phyloP scores from a whole-genome alignment of 2,329 filamentous ascomycete genomes.

The Teratosphaeria zuluensis region DNA sequence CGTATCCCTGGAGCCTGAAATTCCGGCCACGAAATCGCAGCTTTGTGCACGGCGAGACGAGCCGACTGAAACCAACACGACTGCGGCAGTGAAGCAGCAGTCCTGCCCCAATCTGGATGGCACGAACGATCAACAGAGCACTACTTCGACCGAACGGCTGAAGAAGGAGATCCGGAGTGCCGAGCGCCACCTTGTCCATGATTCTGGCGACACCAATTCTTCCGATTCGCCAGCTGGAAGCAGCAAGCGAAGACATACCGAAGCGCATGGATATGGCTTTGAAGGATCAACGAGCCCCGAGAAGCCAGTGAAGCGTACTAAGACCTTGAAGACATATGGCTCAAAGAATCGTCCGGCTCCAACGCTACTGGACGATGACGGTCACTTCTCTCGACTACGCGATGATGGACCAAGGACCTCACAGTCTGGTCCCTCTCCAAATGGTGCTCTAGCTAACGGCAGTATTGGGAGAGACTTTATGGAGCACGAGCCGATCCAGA shows the following conservation, averaged over 20 bases:
- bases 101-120: background rate
- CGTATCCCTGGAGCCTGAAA: conserved; percentile 4
- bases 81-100: background rate
- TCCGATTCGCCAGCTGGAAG: conserved; percentile 9
- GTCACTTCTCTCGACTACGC: conserved; percentile 2
- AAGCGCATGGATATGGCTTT: background rate
- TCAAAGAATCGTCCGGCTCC: background rate
- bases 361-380: conserved; percentile 2
- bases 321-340: conserved; percentile 13
- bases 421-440: conserved; percentile 2
- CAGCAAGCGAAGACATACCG: conserved; percentile 13
- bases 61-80: background rate
- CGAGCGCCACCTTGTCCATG: conserved; percentile 15
- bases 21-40: background rate
- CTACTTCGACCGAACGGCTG: conserved; percentile 16
- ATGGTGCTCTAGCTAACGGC: conserved; percentile 6
- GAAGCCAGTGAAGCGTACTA: conserved; percentile 12
- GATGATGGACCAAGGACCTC: background rate
- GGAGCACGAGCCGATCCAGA: conserved; percentile 29
- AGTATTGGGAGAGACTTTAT: conserved; percentile 23
- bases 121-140: conserved; percentile 8
- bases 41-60: background rate
- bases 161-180: conserved; percentile 14
- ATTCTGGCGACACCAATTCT: conserved; percentile 1
- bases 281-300: conserved; percentile 3